Conservation (phyloP, 2,329 filamentous ascomycete species). For the Epichloe bromicola region DNA sequence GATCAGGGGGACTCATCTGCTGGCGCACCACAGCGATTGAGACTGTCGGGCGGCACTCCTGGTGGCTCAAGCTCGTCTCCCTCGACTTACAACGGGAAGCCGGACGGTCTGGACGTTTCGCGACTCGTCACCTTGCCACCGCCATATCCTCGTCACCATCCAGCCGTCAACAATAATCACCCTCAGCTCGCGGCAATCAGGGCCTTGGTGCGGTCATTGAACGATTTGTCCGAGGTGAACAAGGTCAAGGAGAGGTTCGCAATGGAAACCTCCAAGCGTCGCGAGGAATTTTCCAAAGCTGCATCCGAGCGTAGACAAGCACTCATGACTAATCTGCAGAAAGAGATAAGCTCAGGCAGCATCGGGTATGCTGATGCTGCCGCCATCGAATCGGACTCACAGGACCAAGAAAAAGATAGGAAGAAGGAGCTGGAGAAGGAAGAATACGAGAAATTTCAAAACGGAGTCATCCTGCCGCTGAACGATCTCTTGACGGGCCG, state of each 20-base stretch:
- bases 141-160: conserved; percentile 86
- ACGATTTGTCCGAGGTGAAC: conserved; percentile 60
- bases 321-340: conserved; percentile 63
- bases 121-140: conserved; percentile 85
- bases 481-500: conserved; percentile 68
- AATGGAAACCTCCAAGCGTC: conserved; percentile 42
- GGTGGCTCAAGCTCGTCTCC: conserved; percentile 30
- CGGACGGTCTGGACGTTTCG: conserved; percentile 67
- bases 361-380: conserved; percentile 77
- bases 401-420: conserved; percentile 53
- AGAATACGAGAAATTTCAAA: conserved; percentile 77
- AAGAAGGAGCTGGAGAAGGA: conserved; percentile 62
- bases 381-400: conserved; percentile 63
- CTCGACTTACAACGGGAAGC: conserved; percentile 28
- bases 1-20: conserved; percentile 27
- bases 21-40: conserved; percentile 29
- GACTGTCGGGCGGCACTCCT: conserved; percentile 25
- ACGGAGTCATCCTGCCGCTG: conserved; percentile 67
- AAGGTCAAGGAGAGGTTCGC: conserved; percentile 51
- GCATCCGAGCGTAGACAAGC: conserved; percentile 43
- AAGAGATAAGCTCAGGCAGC: conserved; percentile 62
- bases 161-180: conserved; percentile 91
- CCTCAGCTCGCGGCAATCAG: conserved; percentile 74
- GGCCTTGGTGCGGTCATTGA: conserved; percentile 57
- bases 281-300: conserved; percentile 39